Percentiles rank a stretch among this genome's conserved stretches.
phyloP scores from a whole-genome alignment of 2,329 filamentous ascomycete species.

The Geosmithia morbida region DNA sequence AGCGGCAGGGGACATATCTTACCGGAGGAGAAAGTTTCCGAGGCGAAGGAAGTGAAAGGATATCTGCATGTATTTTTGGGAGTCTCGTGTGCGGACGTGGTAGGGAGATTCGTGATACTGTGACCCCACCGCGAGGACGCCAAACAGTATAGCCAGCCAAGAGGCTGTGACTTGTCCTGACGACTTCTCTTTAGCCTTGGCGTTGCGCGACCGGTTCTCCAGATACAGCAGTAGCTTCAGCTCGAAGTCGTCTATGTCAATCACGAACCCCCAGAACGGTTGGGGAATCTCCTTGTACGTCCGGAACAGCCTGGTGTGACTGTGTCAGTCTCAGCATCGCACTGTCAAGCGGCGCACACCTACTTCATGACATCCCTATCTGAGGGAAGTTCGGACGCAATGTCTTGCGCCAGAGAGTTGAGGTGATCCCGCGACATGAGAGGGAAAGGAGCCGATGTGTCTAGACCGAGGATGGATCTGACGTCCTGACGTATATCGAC shows the following conservation, averaged over 20 bases:
- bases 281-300: slow-evolving; percentile 55
- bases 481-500: slow-evolving; percentile 49
- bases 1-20: slow-evolving; percentile 3
- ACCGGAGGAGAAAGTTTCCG: slow-evolving; percentile 48
- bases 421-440: slow-evolving; percentile 51
- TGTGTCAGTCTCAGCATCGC: background rate
- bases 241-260: slow-evolving; percentile 52
- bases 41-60: slow-evolving; percentile 51
- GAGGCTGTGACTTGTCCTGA: slow-evolving; percentile 43
- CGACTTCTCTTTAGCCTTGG: slow-evolving; percentile 27
- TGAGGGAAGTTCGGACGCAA: slow-evolving; percentile 45
- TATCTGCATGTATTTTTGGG: slow-evolving; percentile 47
- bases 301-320: slow-evolving; percentile 37
- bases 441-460: slow-evolving; percentile 52
- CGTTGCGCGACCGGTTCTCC: slow-evolving; percentile 45
- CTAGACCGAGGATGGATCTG: slow-evolving; percentile 49
- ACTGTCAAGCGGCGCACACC: slow-evolving; percentile 10
- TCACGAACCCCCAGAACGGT: slow-evolving; percentile 53
- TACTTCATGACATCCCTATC: slow-evolving; percentile 54
- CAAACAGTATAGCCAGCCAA: slow-evolving; percentile 52
- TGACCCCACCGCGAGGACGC: slow-evolving; percentile 49
- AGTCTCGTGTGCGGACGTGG: slow-evolving; percentile 42
- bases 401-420: slow-evolving; percentile 44
- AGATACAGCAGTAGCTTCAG: slow-evolving; percentile 50
- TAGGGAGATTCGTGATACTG: slow-evolving; percentile 54